Percentiles rank a stretch among this genome's conserved stretches.
These are phyloP conservation scores for Didymella glomerata DNA, from an alignment of 2,329 filamentous ascomycete genomes.

Conservation along the genomic window DNA sequence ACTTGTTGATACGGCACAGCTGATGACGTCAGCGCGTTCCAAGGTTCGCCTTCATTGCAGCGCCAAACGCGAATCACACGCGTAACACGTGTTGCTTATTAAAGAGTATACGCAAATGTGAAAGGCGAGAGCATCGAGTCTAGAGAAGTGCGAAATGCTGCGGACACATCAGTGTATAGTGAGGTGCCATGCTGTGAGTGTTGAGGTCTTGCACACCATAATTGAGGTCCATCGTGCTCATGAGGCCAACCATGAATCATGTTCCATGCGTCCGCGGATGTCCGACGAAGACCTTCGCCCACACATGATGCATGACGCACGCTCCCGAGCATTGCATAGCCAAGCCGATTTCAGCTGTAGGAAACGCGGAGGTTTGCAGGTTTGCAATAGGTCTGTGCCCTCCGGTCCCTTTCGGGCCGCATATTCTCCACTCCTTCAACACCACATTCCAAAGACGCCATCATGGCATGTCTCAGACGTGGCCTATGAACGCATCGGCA, in stretches of 20 bases:
- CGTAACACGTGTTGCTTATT: not conserved
- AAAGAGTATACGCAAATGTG: not conserved
- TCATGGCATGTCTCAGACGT: slow-evolving; percentile 6
- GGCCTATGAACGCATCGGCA: not conserved
- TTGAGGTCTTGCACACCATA: not conserved
- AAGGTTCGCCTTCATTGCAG: not conserved
- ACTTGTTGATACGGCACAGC: too few relatives aligned
- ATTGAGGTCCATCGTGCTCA: slow-evolving; percentile 4
- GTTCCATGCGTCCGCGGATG: not conserved
- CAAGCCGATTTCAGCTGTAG: slow-evolving; percentile 3
- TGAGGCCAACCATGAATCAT: not conserved
- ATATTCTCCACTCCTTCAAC: slow-evolving; percentile 8
- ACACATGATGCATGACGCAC: slow-evolving; percentile 14
- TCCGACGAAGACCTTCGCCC: slow-evolving; percentile 7
- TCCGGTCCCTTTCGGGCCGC: slow-evolving; percentile 5
- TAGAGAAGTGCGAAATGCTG: not conserved
- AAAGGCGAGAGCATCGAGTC: too few relatives aligned
- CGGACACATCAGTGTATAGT: not conserved
- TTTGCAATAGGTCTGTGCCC: slow-evolving; percentile 4
- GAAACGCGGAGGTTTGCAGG: slow-evolving; percentile 12
- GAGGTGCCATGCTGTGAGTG: not conserved
- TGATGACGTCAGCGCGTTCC: not conserved
- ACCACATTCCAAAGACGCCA: slow-evolving; percentile 14
- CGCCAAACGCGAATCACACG: slow-evolving; percentile 8
- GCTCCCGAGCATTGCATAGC: slow-evolving; percentile 6